Percentiles rank a stretch among this genome's conserved stretches.
phyloP scores from a whole-genome alignment of 441 rosid genomes.

The Syzygium malaccense region DNA sequence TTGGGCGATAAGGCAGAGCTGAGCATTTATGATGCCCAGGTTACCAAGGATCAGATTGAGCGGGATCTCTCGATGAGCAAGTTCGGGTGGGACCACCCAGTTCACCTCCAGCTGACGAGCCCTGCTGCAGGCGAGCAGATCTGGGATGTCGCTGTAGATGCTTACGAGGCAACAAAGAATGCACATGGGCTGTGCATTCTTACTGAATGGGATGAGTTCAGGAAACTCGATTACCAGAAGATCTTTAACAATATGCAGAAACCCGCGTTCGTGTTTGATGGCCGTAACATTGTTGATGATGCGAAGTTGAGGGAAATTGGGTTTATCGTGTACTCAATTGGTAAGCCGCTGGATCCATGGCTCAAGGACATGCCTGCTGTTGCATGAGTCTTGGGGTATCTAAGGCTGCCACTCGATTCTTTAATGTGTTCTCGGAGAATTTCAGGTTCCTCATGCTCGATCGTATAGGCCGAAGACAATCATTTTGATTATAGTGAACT shows the following conservation, averaged over 20 bases:
- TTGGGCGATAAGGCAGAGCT: constrained; percentile 82
- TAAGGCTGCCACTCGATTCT: not conserved
- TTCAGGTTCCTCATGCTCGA: not conserved
- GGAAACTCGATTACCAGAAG: constrained; percentile 42
- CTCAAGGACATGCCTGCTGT: constrained; percentile 55
- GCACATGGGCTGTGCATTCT: constrained; percentile 90
- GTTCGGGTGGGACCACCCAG: constrained; percentile 96
- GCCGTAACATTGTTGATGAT: constrained; percentile 38
- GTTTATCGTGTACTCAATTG: constrained; percentile 52
- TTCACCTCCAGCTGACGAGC: constrained; percentile 84
- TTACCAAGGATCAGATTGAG: constrained; percentile 82
- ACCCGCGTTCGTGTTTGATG: constrained; percentile 59
- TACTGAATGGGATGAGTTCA: constrained; percentile 98
- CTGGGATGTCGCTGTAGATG: constrained; percentile 54
- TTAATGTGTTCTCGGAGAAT: not conserved
- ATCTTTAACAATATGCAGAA: constrained; percentile 44
- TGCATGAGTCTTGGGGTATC: constrained; percentile 17
- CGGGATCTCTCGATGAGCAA: constrained; percentile 91
- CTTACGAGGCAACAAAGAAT: constrained; percentile 77
- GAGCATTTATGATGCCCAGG: constrained; percentile 97
- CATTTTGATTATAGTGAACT: not conserved
- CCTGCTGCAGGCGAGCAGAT: constrained; percentile 70
- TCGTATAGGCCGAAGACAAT: not conserved
- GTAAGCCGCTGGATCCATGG: constrained; percentile 64
- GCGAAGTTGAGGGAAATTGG: constrained; percentile 46